Conservation (phyloP, 768 basidiomycete genomes). For the Podaxis mareebaensis region DNA sequence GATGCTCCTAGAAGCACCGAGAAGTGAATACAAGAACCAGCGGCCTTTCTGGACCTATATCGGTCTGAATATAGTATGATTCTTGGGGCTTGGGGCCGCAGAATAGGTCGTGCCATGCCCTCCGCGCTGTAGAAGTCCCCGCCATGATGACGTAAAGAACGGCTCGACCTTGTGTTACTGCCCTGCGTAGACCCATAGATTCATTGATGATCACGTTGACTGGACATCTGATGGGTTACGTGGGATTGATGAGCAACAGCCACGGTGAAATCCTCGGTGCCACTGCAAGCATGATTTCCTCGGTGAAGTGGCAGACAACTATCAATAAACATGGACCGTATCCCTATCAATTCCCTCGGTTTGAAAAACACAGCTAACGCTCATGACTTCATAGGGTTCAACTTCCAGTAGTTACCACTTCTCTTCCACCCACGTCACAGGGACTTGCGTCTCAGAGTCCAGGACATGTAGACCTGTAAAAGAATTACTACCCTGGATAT, state of each 20-base stretch:
- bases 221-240: slow-evolving; percentile 13
- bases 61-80: not conserved
- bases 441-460: slow-evolving; percentile 1
- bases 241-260: not conserved
- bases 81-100: not conserved
- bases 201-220: slow-evolving; percentile 4
- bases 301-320: slow-evolving; percentile 15
- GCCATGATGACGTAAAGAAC: slow-evolving; percentile 1
- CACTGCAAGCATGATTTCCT: slow-evolving; percentile 14
- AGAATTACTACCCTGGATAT: not conserved
- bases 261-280: slow-evolving; percentile 17
- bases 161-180: not conserved
- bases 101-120: not conserved
- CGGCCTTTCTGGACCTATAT: not conserved
- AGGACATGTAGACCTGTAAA: not conserved
- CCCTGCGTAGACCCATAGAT: slow-evolving; percentile 8
- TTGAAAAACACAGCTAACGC: slow-evolving; percentile 1
- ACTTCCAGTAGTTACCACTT: not conserved
- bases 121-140: not conserved
- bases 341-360: slow-evolving; percentile 12
- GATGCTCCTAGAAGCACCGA: not conserved
- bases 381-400: slow-evolving; percentile 17
- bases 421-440: slow-evolving; percentile 10
- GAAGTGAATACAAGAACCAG: not conserved
- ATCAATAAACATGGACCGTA: slow-evolving; percentile 6